These are phyloP conservation scores for Talaromyces sp. DNA, from an alignment of 2,329 filamentous ascomycete genomes.

Conservation along the genomic window DNA sequence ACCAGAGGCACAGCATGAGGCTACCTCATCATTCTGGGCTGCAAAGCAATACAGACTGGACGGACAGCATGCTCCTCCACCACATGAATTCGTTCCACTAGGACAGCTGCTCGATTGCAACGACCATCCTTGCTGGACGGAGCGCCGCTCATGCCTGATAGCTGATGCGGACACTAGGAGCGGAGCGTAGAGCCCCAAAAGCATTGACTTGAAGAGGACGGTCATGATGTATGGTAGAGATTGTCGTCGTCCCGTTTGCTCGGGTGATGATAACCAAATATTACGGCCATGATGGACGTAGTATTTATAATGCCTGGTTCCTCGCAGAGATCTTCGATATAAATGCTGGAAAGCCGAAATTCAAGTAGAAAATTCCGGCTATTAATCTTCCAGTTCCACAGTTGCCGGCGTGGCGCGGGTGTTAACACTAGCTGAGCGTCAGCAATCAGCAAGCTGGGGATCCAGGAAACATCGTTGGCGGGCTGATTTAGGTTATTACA, in stretches of 20 bases:
- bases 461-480: not conserved
- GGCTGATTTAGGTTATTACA: not conserved
- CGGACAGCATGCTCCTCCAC: slow-evolving; percentile 8
- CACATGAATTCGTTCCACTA: slow-evolving; percentile 5
- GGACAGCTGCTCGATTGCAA: slow-evolving; percentile 11
- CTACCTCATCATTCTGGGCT: slow-evolving; percentile 9
- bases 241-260: not conserved
- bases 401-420: not conserved
- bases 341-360: not conserved
- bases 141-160: not conserved
- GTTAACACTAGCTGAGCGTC: not conserved
- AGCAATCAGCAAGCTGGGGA: not conserved
- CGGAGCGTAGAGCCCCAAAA: not conserved
- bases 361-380: slow-evolving; percentile 9
- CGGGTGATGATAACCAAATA: not conserved
- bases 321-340: not conserved
- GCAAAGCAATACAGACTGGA: slow-evolving; percentile 8
- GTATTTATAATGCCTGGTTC: not conserved
- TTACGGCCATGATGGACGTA: not conserved
- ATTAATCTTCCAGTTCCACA: not conserved
- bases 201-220: not conserved
- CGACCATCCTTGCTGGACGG: slow-evolving; percentile 14
- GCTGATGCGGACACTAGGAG: not conserved
- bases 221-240: not conserved
- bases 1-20: slow-evolving; percentile 11